Evolutionary conservation across 2,329 filamentous ascomycete species (phyloP).

Genomic region (Annulohypoxylon truncatum): DNA sequence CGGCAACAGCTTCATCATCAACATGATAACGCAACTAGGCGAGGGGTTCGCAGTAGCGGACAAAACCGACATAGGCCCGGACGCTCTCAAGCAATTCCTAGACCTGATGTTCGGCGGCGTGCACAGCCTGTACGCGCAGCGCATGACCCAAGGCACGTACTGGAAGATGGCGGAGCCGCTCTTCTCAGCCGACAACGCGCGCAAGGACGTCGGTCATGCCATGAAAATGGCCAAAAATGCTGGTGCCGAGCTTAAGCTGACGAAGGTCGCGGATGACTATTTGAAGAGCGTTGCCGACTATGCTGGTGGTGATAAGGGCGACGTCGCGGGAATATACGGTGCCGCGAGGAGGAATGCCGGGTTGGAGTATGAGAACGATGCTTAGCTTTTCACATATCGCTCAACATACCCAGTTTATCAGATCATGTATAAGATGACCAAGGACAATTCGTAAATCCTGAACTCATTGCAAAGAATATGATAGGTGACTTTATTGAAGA

Average conservation of each 20-base stretch:
- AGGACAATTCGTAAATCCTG: background rate
- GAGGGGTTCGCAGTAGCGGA: constrained; percentile 85
- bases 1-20: constrained; percentile 87
- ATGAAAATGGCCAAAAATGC: constrained; percentile 70
- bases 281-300: constrained; percentile 76
- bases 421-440: background rate
- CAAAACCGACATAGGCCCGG: constrained; percentile 79
- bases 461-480: background rate
- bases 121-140: constrained; percentile 77
- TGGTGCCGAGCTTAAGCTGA: constrained; percentile 71
- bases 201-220: constrained; percentile 85
- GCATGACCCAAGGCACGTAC: constrained; percentile 82
- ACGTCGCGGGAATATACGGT: constrained; percentile 86
- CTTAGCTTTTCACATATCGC: constrained; percentile 31
- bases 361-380: constrained; percentile 76
- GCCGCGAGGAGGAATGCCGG: constrained; percentile 80
- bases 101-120: constrained; percentile 80
- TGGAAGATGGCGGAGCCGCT: constrained; percentile 80
- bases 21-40: constrained; percentile 82
- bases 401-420: background rate
- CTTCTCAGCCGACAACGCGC: constrained; percentile 83
- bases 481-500: background rate
- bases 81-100: constrained; percentile 77
- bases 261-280: constrained; percentile 76
- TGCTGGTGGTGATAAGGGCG: constrained; percentile 72